Base-by-base conservation (phyloP, 2,329 filamentous ascomycete genomes). In the Phaeosphaeriaceae sp. region DNA sequence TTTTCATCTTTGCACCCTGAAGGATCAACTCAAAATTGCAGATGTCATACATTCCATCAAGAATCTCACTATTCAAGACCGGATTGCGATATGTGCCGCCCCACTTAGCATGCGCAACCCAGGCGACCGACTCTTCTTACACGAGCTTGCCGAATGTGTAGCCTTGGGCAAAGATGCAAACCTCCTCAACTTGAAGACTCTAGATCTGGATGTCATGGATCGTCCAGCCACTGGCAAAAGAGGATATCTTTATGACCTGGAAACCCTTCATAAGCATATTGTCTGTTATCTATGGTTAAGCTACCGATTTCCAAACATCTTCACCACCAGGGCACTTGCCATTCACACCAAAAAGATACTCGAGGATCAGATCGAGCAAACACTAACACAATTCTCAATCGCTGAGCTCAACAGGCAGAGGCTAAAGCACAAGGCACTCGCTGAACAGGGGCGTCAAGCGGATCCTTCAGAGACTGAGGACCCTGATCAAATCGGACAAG, bases 201-300 rank as follows among this genome's bases (percentile, higher is more conserved):
- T 98, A 7, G 84, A 91, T 22, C 80, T 99, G 1, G 89, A 93
- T 62, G 75, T 90, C 2, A 83, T 98, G 2, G 91, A 97, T 60
- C 58, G 80, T 24, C 69, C 79, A 0, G 74, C 82, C 1, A 79
- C 78, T 0, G 74, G 74, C 1, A 74, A 77, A 15, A 79, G 84
- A 53, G 75, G 81, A 0, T 91, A 92, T 65, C 82, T 99, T 11
- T 80, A 82, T 54, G 78, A 82, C 9, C 81, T 98, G 20, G 95
- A 99, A 75, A 76, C 81, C 2, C 83, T 99, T 17, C 95, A 99
- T 79, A 91, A 91, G 69, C 83, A 87, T 25, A 81, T 99, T 40
- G 92, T 94, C 46, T 81, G 93, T 48, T 99, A 98, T 73, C 84
- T 96, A 1, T 99, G 95, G 95, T 83, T 99, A 17, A 94, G 91